Evolutionary conservation across 2,329 filamentous ascomycete species (phyloP), one percentile per base, ranked within the genome.

Genomic region (Xylaria sp.): DNA sequence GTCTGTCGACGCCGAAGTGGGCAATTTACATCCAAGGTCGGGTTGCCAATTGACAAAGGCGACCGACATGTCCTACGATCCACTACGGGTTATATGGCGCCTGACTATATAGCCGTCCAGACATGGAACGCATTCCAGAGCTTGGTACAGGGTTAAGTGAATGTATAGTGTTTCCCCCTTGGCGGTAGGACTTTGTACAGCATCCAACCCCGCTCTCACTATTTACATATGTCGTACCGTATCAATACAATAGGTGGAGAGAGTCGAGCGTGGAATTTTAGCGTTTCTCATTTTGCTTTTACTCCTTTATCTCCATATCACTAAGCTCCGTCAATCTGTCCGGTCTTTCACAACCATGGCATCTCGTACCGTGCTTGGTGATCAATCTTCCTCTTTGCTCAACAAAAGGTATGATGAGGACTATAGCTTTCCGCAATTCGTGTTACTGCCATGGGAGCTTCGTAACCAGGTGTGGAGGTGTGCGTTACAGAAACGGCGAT

Each of bases 371-470:
- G 25, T 63, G 25, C 46, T 52, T 28, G 52, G 48, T 4, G 54
- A 28, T 9, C 28, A 37, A 28, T 23, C 50, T 37, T 1, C 15
- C 37, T 9, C 6, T 3, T 18, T 66, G 39, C 51, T 66, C 3
- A 66, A 66, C 51, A 8, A 55, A 5, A 56, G 28, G 20, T 66
- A 56, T 34, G 41, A 61, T 2, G 39, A 66, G 37, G 50, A 66
- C 18, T 20, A 44, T 25, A 48, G 39, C 41, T 66, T 66, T 41
- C 57, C 64, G 5, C 64, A 56, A 18, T 66, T 66, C 39, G 12
- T 25, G 18, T 12, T 61, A n/a, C 23, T 66, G 6, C 64, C 64
- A 3, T 66, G 64, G 64, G 64, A 66, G n/a, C 48, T 66, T 50
- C 64, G 64, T 20, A 54, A 66, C 28, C 46, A 56, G 50, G 51